Conservation (phyloP, 768 basidiomycete species). For the Floccularia luteovirens region DNA sequence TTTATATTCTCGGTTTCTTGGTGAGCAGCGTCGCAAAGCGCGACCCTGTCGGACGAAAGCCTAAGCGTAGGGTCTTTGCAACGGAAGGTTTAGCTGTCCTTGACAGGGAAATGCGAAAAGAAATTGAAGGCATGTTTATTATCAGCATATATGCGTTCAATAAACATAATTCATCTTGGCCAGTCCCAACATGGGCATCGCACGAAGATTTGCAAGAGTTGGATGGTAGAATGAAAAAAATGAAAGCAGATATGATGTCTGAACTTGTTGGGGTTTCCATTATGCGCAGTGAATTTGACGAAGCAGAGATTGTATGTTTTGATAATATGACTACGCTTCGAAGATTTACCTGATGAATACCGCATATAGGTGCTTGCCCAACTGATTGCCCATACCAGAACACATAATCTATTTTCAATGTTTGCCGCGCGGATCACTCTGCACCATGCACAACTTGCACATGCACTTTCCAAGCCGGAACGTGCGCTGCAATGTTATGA, state of each 20-base stretch:
- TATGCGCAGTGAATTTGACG: conserved; percentile 61
- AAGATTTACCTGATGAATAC: not conserved
- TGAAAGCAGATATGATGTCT: conserved; percentile 66
- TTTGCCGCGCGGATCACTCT: conserved; percentile 62
- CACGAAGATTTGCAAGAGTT: conserved; percentile 39
- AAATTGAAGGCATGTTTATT: conserved; percentile 26
- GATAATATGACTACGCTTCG: not conserved
- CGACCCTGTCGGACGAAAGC: conserved; percentile 67
- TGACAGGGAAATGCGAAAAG: conserved; percentile 37
- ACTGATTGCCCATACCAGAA: conserved; percentile 58
- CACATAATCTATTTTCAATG: conserved; percentile 40
- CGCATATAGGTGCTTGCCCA: conserved; percentile 11
- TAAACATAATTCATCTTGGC: conserved; percentile 5
- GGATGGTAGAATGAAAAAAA: conserved; percentile 41
- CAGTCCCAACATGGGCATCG: conserved; percentile 53
- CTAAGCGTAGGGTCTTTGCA: conserved; percentile 67
- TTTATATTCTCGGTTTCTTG: conserved; percentile 61
- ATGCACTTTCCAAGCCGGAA: conserved; percentile 45
- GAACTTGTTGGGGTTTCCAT: conserved; percentile 64
- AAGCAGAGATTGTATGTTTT: conserved; percentile 45
- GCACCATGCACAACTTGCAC: conserved; percentile 67
- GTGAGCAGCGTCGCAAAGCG: conserved; percentile 61
- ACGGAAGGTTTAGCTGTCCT: conserved; percentile 48
- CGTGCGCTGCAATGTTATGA: conserved; percentile 58
- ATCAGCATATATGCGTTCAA: not conserved